Conservation (phyloP, 495 filamentous ascomycete species). For the Penicillium silybi region DNA sequence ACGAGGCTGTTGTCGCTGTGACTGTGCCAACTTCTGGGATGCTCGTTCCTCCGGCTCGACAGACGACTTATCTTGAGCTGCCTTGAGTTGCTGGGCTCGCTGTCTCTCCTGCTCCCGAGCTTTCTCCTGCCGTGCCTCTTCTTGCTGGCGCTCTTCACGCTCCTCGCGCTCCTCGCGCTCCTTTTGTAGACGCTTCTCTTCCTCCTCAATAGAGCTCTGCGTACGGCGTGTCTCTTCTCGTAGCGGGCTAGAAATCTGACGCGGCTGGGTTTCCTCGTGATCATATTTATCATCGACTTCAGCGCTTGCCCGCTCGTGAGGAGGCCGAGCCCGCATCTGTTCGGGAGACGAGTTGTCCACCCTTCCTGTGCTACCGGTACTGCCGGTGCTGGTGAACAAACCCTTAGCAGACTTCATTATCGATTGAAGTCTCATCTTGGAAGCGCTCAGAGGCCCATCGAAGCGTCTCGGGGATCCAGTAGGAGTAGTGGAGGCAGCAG, state of each 20-base stretch:
- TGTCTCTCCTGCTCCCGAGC: conserved; percentile 63
- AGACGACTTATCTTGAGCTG: conserved; percentile 31
- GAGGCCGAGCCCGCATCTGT: conserved; percentile 23
- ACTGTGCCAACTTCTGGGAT: conserved; percentile 40
- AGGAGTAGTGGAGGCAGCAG: conserved; percentile 57
- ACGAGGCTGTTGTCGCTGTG: conserved; percentile 46
- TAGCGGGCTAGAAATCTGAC: conserved; percentile 26
- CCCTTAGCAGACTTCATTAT: conserved; percentile 82
- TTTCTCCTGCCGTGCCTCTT: conserved; percentile 59
- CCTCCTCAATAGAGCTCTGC: conserved; percentile 69
- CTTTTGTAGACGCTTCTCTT: conserved; percentile 60
- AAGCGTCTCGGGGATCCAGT: conserved; percentile 67
- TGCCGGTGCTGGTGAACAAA: conserved; percentile 75
- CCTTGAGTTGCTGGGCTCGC: conserved; percentile 40
- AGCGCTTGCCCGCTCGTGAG: conserved; percentile 25
- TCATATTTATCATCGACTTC: conserved; percentile 6
- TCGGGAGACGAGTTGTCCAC: conserved; percentile 51
- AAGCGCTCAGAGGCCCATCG: conserved; percentile 80
- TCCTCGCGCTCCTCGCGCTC: conserved; percentile 47
- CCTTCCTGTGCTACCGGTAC: conserved; percentile 71
- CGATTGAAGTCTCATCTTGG: conserved; percentile 82
- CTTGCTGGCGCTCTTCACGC: conserved; percentile 47
- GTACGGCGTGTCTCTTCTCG: conserved; percentile 56
- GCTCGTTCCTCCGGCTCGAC: conserved; percentile 34
- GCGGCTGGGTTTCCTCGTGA: conserved; percentile 17